Base-by-base conservation (phyloP, 1,284 basidiomycete genomes). In the Vanrija sp. region DNA sequence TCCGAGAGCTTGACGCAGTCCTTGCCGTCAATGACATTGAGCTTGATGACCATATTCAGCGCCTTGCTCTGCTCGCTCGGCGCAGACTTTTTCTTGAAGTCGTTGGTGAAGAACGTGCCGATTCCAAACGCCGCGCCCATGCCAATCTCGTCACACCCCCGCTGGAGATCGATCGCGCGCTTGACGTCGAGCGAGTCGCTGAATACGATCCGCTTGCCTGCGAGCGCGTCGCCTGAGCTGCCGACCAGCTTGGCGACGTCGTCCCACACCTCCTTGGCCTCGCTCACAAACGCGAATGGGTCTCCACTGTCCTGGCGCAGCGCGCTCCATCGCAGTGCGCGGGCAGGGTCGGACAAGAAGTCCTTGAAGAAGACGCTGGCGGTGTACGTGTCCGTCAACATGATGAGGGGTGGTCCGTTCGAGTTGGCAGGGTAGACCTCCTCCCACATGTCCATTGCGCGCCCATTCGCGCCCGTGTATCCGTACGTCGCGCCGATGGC, bases 271-370 rank as follows among this genome's bases (percentile, higher is more conserved):
- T 81, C 79, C 68, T 86, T 88, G 15, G 86, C 90, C 19, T 82
- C 79, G 16, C 83, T 82, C 6, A 86, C 89, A 67, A 90, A 96
- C 12, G 74, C 75, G 60, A 88, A 83, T 0, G 93, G 91, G 67
- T 94, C 87, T 3, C 92, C 92, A 1, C 88, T 91, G 72, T 97
- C 93, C 74, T 97, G 93, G n/a, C 93, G 83, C 19, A 97, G 78
- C 0, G 87, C 87, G 18, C 78, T 78, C 92, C 93, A 96, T 34
- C 82, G 81, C 18, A 78, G 71, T 0, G 86, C 88, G 5, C 84
- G 82, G 26, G 79, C 82, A 0, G 82, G 81, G 60, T 89, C 79
- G 26, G 78, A 70, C 0, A 76, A 70, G 50, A 93, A 86, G 63
- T 90, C 86, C 82, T 85, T 58, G 79, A 89, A 93, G 78, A 96